Evolutionary conservation across 805 yeast species (phyloP), one percentile per base, ranked within the genome.

Genomic region (Zygosaccharomyces lentus): DNA sequence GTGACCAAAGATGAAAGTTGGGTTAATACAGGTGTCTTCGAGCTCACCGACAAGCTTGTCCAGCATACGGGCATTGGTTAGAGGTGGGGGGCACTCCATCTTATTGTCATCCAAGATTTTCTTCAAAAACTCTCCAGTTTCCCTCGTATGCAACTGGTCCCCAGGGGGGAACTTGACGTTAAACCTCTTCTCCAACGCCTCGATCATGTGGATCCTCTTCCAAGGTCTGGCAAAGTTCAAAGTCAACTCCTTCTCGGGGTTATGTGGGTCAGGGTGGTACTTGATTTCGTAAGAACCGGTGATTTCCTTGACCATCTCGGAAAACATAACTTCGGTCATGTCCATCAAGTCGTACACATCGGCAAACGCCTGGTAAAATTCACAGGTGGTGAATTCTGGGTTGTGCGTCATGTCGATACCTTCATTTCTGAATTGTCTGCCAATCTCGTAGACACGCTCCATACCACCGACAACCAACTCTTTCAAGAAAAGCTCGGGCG

Each of bases 361-460:
- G 49, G 97, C 97, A 61, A 87, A 91, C 36, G 98, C 97, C 76
- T 89, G 91, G 71, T 91, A 91, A 72, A 91, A 91, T 74, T 91
- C 99, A 78, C 98, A 91, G 50, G 98, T 90, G 62, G 98, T 91
- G 74, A 91, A 91, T 75, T 91, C 99, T 47, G 98, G 98, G 79
- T 91, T 91, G 72, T 91, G 99, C 54, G 97, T 91, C 91, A 87
- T 81, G 71, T 91, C 99, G 54, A 91, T 90, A 71, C 98, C 97
- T 73, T 91, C 98, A 67, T 91, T 91, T 80, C 99, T 86, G 77
- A 91, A 91, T 73, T 90, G 97, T 72, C 97, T 88, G 52, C 99
- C 99, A 64, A 91, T 91, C 76, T 91, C 99, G 68, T 91, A 91
- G 51, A 91, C 98, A 73, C 96, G 83, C 68, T 93, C 96, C 80